Base-by-base conservation (phyloP, 345 rosid species). In the Citrus glauca region DNA sequence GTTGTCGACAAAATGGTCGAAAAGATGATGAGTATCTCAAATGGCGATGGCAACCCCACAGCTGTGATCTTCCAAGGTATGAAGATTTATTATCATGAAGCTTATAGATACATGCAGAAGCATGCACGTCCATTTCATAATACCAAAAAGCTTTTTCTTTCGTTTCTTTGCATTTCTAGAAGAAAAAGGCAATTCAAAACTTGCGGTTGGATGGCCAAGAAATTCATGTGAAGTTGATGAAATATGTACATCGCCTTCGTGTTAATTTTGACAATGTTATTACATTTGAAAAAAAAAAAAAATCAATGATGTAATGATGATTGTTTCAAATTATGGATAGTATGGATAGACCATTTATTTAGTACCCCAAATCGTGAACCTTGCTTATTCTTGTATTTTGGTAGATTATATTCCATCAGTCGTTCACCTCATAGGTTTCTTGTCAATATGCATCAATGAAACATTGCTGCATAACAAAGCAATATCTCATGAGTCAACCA, bases 21-120 rank as follows among this genome's bases (percentile, higher is more conserved):
- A 82, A 77, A 27, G 95, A 94, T 55, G 77, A 75, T 0, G 92
- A 81, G 77, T 94, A 83, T 84, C 93, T 78, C 24, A 87, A 88
- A 50, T 94, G 99, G 99, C 87, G 94, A 71, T 96, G 99, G 97
- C 92, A 92, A 77, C 97, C 98, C 5, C 53, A 92, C 38, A 87
- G 90, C 66, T 91, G 99, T 68, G 82, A 89, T 82, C 86, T 94
- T 76, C 93, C 95, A 25, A 85, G 97, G 99, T 95, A 90, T 27
- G 17, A 2, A n/a, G 9, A n/a, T 33, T 65, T 32, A 33, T 28
- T 59, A 6, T 35, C 27, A 22, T n/a, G 65, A 35, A 60, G 37
- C 22, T 61, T 61, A 24, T n/a, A 25, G 19, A 61, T 73, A 59
- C 69, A 73, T 73, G 76, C 50, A 25, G 40, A 48, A 5, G 50